phyloP scores from a whole-genome alignment of 768 basidiomycete genomes.

The Dacryopinax primogenitus region DNA sequence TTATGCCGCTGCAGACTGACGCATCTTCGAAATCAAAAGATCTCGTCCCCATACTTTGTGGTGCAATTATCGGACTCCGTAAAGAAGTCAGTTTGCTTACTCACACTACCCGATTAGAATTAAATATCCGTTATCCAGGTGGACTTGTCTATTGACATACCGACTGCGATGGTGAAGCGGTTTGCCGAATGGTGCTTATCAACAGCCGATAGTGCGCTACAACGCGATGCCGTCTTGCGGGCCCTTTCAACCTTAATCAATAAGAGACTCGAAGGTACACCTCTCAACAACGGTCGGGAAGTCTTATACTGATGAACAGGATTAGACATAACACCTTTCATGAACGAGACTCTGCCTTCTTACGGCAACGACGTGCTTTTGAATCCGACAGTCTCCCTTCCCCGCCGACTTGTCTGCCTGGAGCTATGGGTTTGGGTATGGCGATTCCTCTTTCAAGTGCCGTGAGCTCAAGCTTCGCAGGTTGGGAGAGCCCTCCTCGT shows the following conservation, averaged over 20 bases:
- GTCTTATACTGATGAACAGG: too few species aligned
- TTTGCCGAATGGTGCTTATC: slow-evolving; percentile 51
- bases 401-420: not conserved
- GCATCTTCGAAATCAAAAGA: slow-evolving; percentile 44
- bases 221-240: slow-evolving; percentile 15
- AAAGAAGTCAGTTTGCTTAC: slow-evolving; percentile 41
- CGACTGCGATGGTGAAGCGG: slow-evolving; percentile 39
- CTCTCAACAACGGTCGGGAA: not conserved
- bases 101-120: slow-evolving; percentile 3
- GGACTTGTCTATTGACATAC: slow-evolving; percentile 36
- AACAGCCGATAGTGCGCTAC: slow-evolving; percentile 22
- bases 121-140: slow-evolving; percentile 31
- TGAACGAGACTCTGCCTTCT: slow-evolving; percentile 17
- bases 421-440: slow-evolving; percentile 16
- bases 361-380: slow-evolving; percentile 20
- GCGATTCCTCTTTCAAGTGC: not conserved
- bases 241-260: not conserved
- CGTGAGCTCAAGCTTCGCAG: slow-evolving; percentile 30
- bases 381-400: not conserved
- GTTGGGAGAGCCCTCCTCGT: slow-evolving; percentile 68
- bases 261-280: not conserved
- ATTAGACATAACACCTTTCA: slow-evolving; percentile 17
- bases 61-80: slow-evolving; percentile 49
- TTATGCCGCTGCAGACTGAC: slow-evolving; percentile 28
- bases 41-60: slow-evolving; percentile 51